Evolutionary conservation across 108 stramenopile species (phyloP), one percentile per base, ranked within the genome.

Genomic region (Pseudonitzschia delicatissima): DNA sequence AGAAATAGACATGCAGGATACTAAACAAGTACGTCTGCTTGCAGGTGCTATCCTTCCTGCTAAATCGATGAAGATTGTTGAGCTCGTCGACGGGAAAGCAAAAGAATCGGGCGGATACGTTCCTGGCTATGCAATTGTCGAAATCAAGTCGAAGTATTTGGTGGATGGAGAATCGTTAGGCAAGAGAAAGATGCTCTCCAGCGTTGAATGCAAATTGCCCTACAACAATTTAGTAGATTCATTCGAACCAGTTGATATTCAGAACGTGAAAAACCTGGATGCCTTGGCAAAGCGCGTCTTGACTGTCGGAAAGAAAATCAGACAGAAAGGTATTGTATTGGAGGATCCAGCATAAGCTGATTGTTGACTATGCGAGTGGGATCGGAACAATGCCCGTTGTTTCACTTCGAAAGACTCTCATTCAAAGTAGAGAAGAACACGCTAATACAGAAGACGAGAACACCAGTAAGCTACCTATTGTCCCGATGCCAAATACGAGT

Each of bases 171-270:
- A 50, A 3, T 42, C 36, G 18, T 26, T 42, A 23, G 69, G 67
- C 15, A 48, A 29, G 35, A 68, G 70, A 4, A 70, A 68, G 44
- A 65, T 65, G 63, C 68, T 68, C 12, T 34, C 51, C 36, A 57
- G 31, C 27, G 57, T 74, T 28, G 87, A 90, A 45, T 89, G 86
- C 73, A 90, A 91, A 57, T 73, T 94, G 12, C 84, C 92, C 6
- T 94, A 73, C 57, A 87, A 89, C 52, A 89, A 94, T 25, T 55
- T 94, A 9, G 37, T 87, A 55, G 92, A 94, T 58, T 60, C 78
- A 1, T 90, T 86, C 52, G 77, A 81, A 18, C 63, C 69, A 36
- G 73, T 82, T 11, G 77, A 81, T 26, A 65, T 82, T 15, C 83
- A 66, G 23, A 76, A 85, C 49, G 77, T 85, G 4, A 66, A 74